phyloP scores from a whole-genome alignment of 768 basidiomycete genomes.

The Baorangia bicolor region DNA sequence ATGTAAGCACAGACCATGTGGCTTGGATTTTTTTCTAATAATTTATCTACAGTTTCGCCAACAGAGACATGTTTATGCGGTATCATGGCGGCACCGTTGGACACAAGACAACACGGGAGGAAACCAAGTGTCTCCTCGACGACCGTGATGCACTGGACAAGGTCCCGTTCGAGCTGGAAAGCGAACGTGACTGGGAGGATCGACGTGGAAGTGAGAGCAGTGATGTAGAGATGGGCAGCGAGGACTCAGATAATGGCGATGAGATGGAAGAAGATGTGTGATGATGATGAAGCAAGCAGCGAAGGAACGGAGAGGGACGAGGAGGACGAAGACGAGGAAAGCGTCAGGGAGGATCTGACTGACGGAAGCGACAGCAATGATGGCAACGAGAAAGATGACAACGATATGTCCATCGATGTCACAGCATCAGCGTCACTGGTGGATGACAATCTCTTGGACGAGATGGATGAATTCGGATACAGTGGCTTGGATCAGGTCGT shows the following conservation, averaged over 20 bases:
- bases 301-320: too few relatives aligned
- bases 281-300: too few relatives aligned
- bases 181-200: not conserved
- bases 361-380: not conserved
- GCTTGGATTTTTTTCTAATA: fast-evolving
- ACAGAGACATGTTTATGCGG: slow-evolving; percentile 4
- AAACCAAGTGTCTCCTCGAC: not conserved
- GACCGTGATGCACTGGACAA: not conserved
- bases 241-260: too few relatives aligned
- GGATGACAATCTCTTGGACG: not conserved
- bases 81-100: not conserved
- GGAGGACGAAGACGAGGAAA: too few relatives aligned
- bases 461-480: not conserved
- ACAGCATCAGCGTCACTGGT: not conserved
- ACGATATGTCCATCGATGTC: too few relatives aligned
- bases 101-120: not conserved
- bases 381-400: not conserved
- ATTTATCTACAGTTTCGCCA: not conserved
- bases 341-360: too few relatives aligned
- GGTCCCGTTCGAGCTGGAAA: not conserved
- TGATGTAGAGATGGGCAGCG: not conserved
- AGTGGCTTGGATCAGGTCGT: not conserved
- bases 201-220: too few relatives aligned
- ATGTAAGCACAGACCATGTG: not conserved
- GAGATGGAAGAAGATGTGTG: not conserved